A percentile compares a stretch with the other conserved stretches of the same genome.
Evolutionary conservation across 2,329 filamentous ascomycete genomes (phyloP).

Genomic region (Atkinsonella hypoxylon): DNA sequence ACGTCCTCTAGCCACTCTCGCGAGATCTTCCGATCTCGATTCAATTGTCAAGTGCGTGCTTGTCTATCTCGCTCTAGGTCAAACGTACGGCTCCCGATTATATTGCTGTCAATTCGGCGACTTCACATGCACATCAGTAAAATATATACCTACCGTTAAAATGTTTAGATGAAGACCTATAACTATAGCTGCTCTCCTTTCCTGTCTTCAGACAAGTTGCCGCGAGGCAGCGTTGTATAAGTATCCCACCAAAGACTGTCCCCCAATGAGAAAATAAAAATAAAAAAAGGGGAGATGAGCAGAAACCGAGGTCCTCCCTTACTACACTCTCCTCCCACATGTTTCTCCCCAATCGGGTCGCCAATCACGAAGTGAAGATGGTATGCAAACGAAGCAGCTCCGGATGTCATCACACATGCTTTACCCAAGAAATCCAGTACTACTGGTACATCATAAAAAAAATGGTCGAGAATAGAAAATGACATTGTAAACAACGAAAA

Average conservation of each 20-base stretch:
- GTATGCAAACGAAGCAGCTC: conserved; percentile 3
- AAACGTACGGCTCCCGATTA: no score
- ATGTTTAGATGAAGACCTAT: conserved; percentile 7
- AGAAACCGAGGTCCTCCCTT: conserved; percentile 5
- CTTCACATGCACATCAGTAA: no score
- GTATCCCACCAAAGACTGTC: background rate
- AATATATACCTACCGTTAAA: background rate
- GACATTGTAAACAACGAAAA: background rate
- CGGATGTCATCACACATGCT: background rate
- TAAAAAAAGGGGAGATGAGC: background rate
- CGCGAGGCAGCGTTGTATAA: conserved; percentile 37
- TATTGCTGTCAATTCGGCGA: no score
- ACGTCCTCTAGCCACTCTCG: no score
- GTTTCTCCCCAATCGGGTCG: conserved; percentile 5
- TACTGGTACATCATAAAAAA: conserved; percentile 1
- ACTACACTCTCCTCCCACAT: background rate
- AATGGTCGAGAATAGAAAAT: background rate
- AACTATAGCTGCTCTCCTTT: conserved; percentile 1
- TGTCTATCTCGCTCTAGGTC: no score
- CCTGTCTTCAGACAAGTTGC: conserved; percentile 24
- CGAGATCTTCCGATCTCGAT: no score
- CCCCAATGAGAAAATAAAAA: background rate
- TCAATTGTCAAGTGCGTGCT: no score
- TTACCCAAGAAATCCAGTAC: background rate
- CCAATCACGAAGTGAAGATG: conserved; percentile 9